Evolutionary conservation across 108 stramenopile species (phyloP).

Genomic region (Tribonema minus): DNA sequence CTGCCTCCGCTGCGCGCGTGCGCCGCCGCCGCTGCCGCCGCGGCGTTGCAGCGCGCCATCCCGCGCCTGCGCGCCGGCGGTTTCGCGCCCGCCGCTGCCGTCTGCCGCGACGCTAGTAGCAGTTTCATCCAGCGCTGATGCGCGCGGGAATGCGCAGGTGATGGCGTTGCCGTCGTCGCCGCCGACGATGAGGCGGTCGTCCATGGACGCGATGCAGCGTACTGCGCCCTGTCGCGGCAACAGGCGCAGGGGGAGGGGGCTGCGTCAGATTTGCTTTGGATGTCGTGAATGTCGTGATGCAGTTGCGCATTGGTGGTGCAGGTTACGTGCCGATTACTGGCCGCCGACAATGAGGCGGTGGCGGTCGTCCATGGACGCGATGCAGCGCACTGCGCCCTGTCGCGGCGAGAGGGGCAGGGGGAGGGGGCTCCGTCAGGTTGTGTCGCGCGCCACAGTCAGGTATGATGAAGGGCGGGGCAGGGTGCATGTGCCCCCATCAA

Average conservation of each 20-base stretch:
- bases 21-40: slow-evolving; percentile 3
- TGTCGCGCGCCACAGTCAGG: too few species aligned
- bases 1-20: not conserved
- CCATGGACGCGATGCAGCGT: not conserved
- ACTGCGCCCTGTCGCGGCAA: not conserved
- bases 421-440: too few species aligned
- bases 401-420: not conserved
- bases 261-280: too few species aligned
- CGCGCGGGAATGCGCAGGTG: not conserved
- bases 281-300: too few species aligned
- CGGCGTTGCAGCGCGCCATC: too few species aligned
- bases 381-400: not conserved
- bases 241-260: not conserved
- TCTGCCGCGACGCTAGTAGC: not conserved
- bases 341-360: not conserved
- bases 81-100: not conserved
- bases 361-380: not conserved
- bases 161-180: not conserved
- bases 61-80: not conserved
- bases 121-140: not conserved
- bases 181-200: not conserved
- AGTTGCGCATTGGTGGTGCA: too few species aligned
- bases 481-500: too few species aligned
- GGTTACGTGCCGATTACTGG: too few species aligned
- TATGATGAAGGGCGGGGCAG: too few species aligned